These are phyloP conservation scores for Bombardia bombarda DNA, from an alignment of 495 filamentous ascomycete species.

Conservation along the genomic window DNA sequence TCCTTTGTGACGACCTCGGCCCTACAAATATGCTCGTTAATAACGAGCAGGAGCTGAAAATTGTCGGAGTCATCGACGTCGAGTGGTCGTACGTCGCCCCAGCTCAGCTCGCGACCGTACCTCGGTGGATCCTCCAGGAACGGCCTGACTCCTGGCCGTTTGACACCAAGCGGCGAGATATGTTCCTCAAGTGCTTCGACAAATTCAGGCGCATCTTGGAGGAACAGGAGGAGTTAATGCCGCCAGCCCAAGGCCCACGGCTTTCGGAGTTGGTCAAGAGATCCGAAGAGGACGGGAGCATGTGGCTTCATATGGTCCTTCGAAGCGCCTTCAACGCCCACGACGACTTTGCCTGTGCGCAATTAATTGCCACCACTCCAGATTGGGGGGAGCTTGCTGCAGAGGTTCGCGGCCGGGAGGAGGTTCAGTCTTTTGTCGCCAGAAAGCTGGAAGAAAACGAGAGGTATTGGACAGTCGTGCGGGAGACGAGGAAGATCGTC, in stretches of 20 bases:
- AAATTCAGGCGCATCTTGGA: not conserved
- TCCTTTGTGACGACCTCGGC: not conserved
- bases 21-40: not conserved
- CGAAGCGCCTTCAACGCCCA: no score
- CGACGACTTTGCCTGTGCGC: no score
- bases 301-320: slow-evolving; percentile 39
- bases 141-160: not conserved
- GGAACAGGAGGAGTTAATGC: not conserved
- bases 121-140: not conserved
- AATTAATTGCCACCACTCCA: no score
- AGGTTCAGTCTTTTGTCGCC: no score
- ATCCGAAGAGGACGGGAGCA: not conserved
- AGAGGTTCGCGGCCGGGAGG: no score
- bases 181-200: not conserved
- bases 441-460: no score
- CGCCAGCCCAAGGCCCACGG: not conserved
- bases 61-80: not conserved
- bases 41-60: not conserved
- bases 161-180: not conserved
- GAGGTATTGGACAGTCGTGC: no score
- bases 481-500: no score
- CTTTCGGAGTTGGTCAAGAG: not conserved
- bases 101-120: not conserved
- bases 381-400: no score
- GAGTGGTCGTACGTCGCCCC: not conserved